These are phyloP conservation scores for Coniosporium tulheliwenetii DNA, from an alignment of 2,329 filamentous ascomycete species.

Conservation along the genomic window DNA sequence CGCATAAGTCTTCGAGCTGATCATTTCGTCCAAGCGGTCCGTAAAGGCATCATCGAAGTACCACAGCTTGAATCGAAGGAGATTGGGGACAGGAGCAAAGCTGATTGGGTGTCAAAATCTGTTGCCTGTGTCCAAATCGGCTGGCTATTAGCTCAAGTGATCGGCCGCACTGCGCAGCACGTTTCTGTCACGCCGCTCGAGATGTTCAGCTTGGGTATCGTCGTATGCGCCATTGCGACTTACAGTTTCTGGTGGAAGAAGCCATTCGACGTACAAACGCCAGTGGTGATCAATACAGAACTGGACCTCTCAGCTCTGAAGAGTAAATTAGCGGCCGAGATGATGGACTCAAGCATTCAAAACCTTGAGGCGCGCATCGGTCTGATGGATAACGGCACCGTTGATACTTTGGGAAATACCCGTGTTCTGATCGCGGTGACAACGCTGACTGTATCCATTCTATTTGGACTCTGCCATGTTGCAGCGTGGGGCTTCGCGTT, in stretches of 20 bases:
- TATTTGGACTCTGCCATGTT: background rate
- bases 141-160: slow-evolving; percentile 17
- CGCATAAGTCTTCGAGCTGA: slow-evolving; percentile 15
- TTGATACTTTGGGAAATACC: background rate
- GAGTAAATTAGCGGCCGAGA: slow-evolving; percentile 4
- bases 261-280: slow-evolving; percentile 19
- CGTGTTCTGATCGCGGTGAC: background rate
- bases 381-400: background rate
- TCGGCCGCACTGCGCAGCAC: slow-evolving; percentile 13
- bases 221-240: slow-evolving; percentile 18
- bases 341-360: background rate
- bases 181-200: slow-evolving; percentile 20
- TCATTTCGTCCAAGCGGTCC: slow-evolving; percentile 16
- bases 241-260: slow-evolving; percentile 22
- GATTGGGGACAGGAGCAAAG: slow-evolving; percentile 18
- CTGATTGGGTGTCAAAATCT: slow-evolving; percentile 16
- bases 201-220: slow-evolving; percentile 19
- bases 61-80: slow-evolving; percentile 13
- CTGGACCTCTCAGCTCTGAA: slow-evolving; percentile 6
- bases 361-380: background rate
- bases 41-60: slow-evolving; percentile 11
- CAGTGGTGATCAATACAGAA: slow-evolving; percentile 12
- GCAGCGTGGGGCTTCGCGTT: background rate
- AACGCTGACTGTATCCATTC: background rate
- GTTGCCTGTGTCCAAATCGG: slow-evolving; percentile 13